Evolutionary conservation across 352 stramenopile genomes (phyloP), one percentile per base, ranked within the genome.

Genomic region (Pythium dissimile): DNA sequence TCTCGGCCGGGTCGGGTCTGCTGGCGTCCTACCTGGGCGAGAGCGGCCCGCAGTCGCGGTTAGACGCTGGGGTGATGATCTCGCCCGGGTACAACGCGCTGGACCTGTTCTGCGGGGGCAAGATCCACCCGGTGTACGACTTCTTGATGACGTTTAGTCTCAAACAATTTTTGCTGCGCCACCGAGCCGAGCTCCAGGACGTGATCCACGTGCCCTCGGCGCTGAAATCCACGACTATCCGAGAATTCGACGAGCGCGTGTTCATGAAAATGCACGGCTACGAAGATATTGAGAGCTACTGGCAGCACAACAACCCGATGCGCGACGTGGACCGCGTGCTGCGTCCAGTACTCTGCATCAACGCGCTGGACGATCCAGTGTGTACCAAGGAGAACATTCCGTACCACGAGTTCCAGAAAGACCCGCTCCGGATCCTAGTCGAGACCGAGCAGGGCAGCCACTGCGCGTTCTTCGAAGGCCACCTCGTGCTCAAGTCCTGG

Each of bases 231-330:
- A 82, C 57, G 1, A 84, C 57, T 7, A 82, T 93, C 43, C 58
- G 69, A 4, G 77, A 89, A 57, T 91, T 93, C 46, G 83, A 93
- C 47, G 57, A 80, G 41, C 83, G 78, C 21, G 80, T 93, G 54
- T 93, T 84, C 73, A 88, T 89, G 69, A 83, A 76, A 37, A 83
- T 93, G 67, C 77, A 93, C 60, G 83, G 80, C 5, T 91, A 89
- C 53, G 53, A 60, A 2, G 69, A 86, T 52, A 38, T 90, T 5
- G 77, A 86, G 46, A 38, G 64, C 13, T 93, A 91, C 56, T 93
- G 83, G 83, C 44, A 56, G 18, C 34, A 77, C 18, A 93, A 93
- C 66, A 85, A 93, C 65, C 83, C 83, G 18, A 88, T 93, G 75
- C 80, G 77, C 30, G 62, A 77, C 10, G 59, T 86, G 12, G 46